Evolutionary conservation across 2,329 filamentous ascomycete species (phyloP), one percentile per base, ranked within the genome.

Genomic region (Calonectria hawksworthii): DNA sequence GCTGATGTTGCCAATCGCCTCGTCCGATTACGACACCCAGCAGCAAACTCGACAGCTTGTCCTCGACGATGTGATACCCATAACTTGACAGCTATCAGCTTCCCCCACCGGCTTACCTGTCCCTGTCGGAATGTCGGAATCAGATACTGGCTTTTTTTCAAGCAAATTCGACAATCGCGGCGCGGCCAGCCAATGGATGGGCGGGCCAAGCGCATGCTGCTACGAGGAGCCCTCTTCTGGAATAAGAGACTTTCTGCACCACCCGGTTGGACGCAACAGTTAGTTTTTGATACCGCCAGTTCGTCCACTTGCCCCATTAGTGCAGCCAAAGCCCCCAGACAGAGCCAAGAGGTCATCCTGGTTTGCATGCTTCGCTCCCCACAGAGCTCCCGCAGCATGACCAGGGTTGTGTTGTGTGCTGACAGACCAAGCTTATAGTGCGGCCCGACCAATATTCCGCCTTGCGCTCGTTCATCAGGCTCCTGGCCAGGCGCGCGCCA

Each of bases 221-320:
- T 71, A 67, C 41, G 47, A 52, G 36, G 38, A 32, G 52, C 23
- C 63, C 38, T 63, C 69, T 36, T 52, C 41, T 51, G 38, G 34
- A 26, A 44, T 44, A 65, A 75, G 73, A 28, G 32, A 66, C 47
- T 66, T 54, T 73, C 74, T 68, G 59, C 66, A 51, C 51, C 72
- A 44, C 28, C 38, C 21, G 14, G 64, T 64, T 59, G 67, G 61
- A 68, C 44, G 50, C 66, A 28, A 34, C 59, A 28, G 14, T 59
- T 50, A 52, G 34, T 47, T 56, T 41, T 56, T 68, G 73, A 75
- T 76, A 71, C 75, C 75, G 75, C 75, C 70, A 70, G 73, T 75
- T 63, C 61, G 72, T 44, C 52, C 54, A 50, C 64, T 63, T 50
- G 32, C 18, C 67, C 50, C 36, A 21, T 65, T 69, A 64, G 71